Conservation (phyloP, 2,329 filamentous ascomycete genomes). For the Bertia moriformis region DNA sequence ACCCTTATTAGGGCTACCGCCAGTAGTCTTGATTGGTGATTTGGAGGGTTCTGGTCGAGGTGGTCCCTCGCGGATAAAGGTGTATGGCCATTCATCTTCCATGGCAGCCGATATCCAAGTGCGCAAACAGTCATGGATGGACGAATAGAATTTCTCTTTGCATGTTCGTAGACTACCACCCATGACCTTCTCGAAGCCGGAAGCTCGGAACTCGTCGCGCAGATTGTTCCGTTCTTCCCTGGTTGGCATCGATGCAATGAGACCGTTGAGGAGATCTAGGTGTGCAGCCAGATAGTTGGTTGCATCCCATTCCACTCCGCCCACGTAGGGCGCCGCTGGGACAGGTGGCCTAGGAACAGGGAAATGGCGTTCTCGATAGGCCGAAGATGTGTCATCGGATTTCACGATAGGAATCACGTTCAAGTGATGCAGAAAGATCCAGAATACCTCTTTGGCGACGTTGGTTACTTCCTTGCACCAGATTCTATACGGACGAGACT, state of each 20-base stretch:
- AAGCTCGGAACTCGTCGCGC: slow-evolving; percentile 40
- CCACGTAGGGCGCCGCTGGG: slow-evolving; percentile 53
- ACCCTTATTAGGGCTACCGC: background rate
- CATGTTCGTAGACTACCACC: slow-evolving; percentile 46
- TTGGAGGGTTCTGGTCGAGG: background rate
- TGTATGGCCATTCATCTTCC: slow-evolving; percentile 40
- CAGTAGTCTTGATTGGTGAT: background rate
- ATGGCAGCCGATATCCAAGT: slow-evolving; percentile 48
- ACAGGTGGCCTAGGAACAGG: slow-evolving; percentile 47
- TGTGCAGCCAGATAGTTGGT: slow-evolving; percentile 55
- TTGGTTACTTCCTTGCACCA: slow-evolving; percentile 54
- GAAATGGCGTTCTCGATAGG: slow-evolving; percentile 30
- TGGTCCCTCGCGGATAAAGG: background rate
- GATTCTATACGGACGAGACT: slow-evolving; percentile 45
- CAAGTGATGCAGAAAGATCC: slow-evolving; percentile 56
- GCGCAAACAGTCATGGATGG: slow-evolving; percentile 48
- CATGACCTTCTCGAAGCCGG: slow-evolving; percentile 54
- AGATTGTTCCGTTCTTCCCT: slow-evolving; percentile 38
- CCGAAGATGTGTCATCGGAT: slow-evolving; percentile 2
- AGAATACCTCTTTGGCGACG: slow-evolving; percentile 58
- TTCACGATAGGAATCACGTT: slow-evolving; percentile 40
- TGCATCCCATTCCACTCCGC: slow-evolving; percentile 58
- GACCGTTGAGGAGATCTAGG: slow-evolving; percentile 49
- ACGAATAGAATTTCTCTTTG: slow-evolving; percentile 55
- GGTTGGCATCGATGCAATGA: slow-evolving; percentile 44